Percentiles rank a stretch among this genome's conserved stretches.
These are phyloP conservation scores for Colletotrichum sp. DNA, from an alignment of 2,329 filamentous ascomycete species.

Conservation along the genomic window DNA sequence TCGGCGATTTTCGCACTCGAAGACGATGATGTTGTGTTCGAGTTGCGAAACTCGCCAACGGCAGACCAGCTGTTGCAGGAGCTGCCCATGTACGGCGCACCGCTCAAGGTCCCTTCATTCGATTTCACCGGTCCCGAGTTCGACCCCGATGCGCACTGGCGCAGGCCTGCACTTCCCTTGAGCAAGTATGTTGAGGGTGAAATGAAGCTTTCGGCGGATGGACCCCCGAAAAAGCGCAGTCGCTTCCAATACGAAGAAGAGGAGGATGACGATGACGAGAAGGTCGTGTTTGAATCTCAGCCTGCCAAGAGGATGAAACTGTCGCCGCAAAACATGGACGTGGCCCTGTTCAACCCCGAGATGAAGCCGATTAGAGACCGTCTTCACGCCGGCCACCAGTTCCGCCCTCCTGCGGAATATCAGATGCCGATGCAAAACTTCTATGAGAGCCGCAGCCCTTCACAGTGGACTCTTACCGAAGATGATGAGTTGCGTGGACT, in stretches of 20 bases:
- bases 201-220: constrained; percentile 69
- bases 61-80: constrained; percentile 80
- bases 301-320: constrained; percentile 45
- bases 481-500: constrained; percentile 87
- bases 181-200: constrained; percentile 87
- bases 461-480: constrained; percentile 89
- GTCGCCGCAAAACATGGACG: constrained; percentile 72
- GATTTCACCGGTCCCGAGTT: constrained; percentile 61
- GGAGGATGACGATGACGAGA: constrained; percentile 60
- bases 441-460: constrained; percentile 84
- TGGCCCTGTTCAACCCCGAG: constrained; percentile 87
- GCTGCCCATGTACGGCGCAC: constrained; percentile 77
- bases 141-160: constrained; percentile 75
- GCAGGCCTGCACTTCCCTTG: constrained; percentile 77
- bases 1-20: constrained; percentile 84
- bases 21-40: constrained; percentile 81
- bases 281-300: constrained; percentile 38
- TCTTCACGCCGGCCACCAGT: constrained; percentile 88
- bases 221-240: constrained; percentile 75
- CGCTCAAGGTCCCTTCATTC: constrained; percentile 61
- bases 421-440: constrained; percentile 89
- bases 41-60: constrained; percentile 73
- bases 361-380: constrained; percentile 90
- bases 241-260: constrained; percentile 84
- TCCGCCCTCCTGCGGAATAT: constrained; percentile 89